These are phyloP conservation scores for Yarrowia osloensis DNA, from an alignment of 805 yeast genomes.

Conservation along the genomic window DNA sequence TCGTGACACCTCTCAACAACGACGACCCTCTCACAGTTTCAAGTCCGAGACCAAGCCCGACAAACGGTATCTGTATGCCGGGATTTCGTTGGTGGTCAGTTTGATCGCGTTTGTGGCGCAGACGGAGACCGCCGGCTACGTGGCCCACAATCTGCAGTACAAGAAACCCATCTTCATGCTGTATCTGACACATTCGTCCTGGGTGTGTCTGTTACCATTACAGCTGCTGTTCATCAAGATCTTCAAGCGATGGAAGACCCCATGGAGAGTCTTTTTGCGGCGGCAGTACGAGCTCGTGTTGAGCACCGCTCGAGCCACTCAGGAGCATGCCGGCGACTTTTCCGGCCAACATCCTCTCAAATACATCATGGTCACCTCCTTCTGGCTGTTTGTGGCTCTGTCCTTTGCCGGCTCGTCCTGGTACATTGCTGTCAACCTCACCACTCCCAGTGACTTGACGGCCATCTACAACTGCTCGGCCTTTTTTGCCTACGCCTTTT, in stretches of 20 bases:
- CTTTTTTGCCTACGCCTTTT: slow-evolving; percentile 82
- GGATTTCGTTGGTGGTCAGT: slow-evolving; percentile 51
- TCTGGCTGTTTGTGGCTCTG: slow-evolving; percentile 56
- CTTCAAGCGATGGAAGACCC: slow-evolving; percentile 46
- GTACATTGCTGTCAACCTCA: slow-evolving; percentile 79
- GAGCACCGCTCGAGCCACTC: slow-evolving; percentile 32
- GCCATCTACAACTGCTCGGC: slow-evolving; percentile 91
- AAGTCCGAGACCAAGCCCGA: slow-evolving; percentile 26
- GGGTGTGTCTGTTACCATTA: slow-evolving; percentile 72
- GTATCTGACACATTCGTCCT: slow-evolving; percentile 70
- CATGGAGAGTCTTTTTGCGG: slow-evolving; percentile 34
- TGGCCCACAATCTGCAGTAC: slow-evolving; percentile 58
- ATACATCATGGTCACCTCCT: slow-evolving; percentile 50
- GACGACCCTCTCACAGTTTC: slow-evolving; percentile 11
- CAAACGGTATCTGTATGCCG: slow-evolving; percentile 50
- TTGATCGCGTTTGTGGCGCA: slow-evolving; percentile 69
- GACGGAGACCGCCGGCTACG: slow-evolving; percentile 75
- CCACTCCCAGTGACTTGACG: slow-evolving; percentile 83
- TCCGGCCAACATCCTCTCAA: slow-evolving; percentile 43
- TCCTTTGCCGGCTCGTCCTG: slow-evolving; percentile 80
- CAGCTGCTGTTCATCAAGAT: slow-evolving; percentile 57
- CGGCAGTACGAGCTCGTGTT: slow-evolving; percentile 37
- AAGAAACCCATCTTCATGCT: slow-evolving; percentile 67
- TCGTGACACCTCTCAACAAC: neutral
- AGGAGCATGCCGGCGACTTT: slow-evolving; percentile 37